These are phyloP conservation scores for Talaromyces albobiverticillius DNA, from an alignment of 2,329 filamentous ascomycete genomes.

Conservation along the genomic window DNA sequence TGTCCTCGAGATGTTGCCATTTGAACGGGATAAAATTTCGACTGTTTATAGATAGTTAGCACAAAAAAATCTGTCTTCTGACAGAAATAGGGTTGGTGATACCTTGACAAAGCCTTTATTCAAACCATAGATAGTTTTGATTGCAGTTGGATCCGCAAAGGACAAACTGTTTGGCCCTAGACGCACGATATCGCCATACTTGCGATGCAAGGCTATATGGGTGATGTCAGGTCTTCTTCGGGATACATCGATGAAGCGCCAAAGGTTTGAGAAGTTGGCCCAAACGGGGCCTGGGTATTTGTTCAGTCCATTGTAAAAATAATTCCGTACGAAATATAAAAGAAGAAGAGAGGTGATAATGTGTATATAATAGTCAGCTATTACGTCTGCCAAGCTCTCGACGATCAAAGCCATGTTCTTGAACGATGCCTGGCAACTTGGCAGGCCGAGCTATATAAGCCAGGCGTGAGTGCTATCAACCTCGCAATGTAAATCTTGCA, in stretches of 20 bases:
- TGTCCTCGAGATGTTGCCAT: slow-evolving; percentile 68
- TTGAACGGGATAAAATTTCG: slow-evolving; percentile 77
- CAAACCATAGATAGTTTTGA: slow-evolving; percentile 77
- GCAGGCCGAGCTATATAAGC: too few species aligned
- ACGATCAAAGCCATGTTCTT: slow-evolving; percentile 1
- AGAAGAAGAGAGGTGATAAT: not conserved
- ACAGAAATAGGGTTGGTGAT: slow-evolving; percentile 14
- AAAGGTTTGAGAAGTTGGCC: not conserved
- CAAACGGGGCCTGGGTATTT: not conserved
- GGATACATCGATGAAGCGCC: slow-evolving; percentile 1
- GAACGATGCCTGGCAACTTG: not conserved
- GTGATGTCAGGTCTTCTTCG: slow-evolving; percentile 3
- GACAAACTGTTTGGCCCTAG: slow-evolving; percentile 48
- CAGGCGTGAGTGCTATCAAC: not conserved
- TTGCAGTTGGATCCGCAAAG: slow-evolving; percentile 68
- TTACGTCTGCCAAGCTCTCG: not conserved
- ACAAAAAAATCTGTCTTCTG: slow-evolving; percentile 24
- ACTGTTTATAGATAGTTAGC: slow-evolving; percentile 30
- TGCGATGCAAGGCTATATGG: slow-evolving; percentile 6
- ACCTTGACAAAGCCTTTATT: slow-evolving; percentile 81
- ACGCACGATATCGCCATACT: slow-evolving; percentile 11
- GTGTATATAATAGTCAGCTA: not conserved
- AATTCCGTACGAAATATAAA: not conserved
- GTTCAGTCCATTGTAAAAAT: not conserved
- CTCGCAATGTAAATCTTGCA: not conserved